Conservation (phyloP, 176 grass and related monocot genomes). For the Metroxylon sagu region DNA sequence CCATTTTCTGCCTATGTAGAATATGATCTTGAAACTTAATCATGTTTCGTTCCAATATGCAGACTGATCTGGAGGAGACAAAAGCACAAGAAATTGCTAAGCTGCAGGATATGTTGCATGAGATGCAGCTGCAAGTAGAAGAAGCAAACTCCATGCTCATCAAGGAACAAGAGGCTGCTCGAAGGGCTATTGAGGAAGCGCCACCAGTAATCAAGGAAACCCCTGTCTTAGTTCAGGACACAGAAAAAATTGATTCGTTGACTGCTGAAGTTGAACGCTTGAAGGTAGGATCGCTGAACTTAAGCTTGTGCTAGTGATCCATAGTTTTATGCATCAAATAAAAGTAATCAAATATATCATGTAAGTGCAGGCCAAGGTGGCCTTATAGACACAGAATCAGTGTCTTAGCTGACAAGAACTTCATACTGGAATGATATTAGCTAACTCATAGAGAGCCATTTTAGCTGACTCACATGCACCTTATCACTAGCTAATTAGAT, state of each 20-base stretch:
- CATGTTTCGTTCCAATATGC: slow-evolving; percentile 31
- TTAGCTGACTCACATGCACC: too few species aligned
- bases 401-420: too few species aligned
- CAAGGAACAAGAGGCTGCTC: slow-evolving; percentile 89
- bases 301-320: slow-evolving; percentile 10
- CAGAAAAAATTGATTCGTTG: slow-evolving; percentile 69
- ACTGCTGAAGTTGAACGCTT: slow-evolving; percentile 57
- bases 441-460: too few species aligned
- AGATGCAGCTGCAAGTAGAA: slow-evolving; percentile 71
- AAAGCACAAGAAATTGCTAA: slow-evolving; percentile 83
- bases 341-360: too few species aligned
- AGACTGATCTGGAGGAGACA: slow-evolving; percentile 88
- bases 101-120: slow-evolving; percentile 64
- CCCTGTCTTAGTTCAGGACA: slow-evolving; percentile 76
- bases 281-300: slow-evolving; percentile 42
- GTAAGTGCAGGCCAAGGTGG: too few species aligned
- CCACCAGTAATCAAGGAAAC: slow-evolving; percentile 93
- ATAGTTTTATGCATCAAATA: neutral
- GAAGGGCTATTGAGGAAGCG: slow-evolving; percentile 95
- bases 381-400: too few species aligned
- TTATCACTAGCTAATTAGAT: neutral
- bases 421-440: too few species aligned
- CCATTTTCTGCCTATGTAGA: too few species aligned
- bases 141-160: slow-evolving; percentile 52
- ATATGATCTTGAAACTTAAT: slow-evolving; percentile 10